Evolutionary conservation across 1,284 basidiomycete genomes (phyloP).

Genomic region (Xerocomus nothofagi): DNA sequence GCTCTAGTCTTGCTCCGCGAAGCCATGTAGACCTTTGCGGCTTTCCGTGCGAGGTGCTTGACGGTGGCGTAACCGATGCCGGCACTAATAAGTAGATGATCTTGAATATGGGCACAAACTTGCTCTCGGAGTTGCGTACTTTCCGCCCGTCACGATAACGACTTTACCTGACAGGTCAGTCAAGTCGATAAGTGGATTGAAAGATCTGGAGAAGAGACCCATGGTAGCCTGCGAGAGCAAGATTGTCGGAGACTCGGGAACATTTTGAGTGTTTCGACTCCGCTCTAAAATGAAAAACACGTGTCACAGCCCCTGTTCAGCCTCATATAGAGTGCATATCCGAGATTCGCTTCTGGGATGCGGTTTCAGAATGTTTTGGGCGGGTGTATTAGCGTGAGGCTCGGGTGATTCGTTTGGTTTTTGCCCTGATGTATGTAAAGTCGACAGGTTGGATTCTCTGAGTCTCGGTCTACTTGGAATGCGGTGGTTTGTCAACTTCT

Average conservation of each 20-base stretch:
- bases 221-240: conserved; percentile 7
- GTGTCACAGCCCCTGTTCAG: too few species aligned
- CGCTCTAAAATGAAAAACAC: too few species aligned
- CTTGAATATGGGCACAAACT: neutral
- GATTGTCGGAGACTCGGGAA: too few species aligned
- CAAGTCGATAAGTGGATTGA: conserved; percentile 24
- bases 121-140: conserved; percentile 25
- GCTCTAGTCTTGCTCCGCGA: conserved; percentile 42
- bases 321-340: too few species aligned
- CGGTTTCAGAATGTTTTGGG: too few species aligned
- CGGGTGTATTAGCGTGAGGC: too few species aligned
- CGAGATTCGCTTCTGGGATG: too few species aligned
- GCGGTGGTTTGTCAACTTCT: too few species aligned
- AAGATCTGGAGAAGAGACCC: conserved; percentile 24
- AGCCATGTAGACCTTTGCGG: conserved; percentile 49
- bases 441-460: neutral
- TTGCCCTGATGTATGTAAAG: too few species aligned
- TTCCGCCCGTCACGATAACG: conserved; percentile 45
- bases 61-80: conserved; percentile 49
- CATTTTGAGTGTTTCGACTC: too few species aligned
- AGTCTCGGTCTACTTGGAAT: too few species aligned
- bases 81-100: conserved; percentile 31
- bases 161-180: conserved; percentile 38
- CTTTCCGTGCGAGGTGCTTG: conserved; percentile 42
- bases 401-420: too few species aligned